A percentile compares a stretch with the other conserved stretches of the same genome.
These are phyloP conservation scores for Tympanopsis confertula DNA, from an alignment of 2,329 filamentous ascomycete species.

Conservation along the genomic window DNA sequence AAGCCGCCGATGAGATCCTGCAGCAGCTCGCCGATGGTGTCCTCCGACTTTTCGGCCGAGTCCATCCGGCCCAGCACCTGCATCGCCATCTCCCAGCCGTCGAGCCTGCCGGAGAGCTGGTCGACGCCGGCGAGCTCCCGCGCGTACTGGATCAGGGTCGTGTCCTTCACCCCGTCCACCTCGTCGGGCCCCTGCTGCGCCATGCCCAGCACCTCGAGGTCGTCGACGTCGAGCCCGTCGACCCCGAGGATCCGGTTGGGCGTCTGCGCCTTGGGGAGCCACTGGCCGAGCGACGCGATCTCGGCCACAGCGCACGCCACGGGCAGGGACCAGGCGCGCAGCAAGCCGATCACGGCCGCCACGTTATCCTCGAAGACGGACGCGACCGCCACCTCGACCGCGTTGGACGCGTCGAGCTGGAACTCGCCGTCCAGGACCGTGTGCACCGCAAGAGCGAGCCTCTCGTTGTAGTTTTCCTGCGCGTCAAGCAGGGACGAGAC, in stretches of 20 bases:
- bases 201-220: slow-evolving; percentile 72
- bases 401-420: slow-evolving; percentile 62
- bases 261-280: slow-evolving; percentile 55
- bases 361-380: slow-evolving; percentile 74
- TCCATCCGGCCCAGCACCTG: slow-evolving; percentile 74
- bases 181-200: slow-evolving; percentile 43
- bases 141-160: slow-evolving; percentile 67
- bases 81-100: slow-evolving; percentile 81
- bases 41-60: slow-evolving; percentile 56
- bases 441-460: slow-evolving; percentile 61
- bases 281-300: slow-evolving; percentile 70
- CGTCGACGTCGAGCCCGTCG: slow-evolving; percentile 66
- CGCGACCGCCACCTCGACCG: slow-evolving; percentile 70
- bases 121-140: slow-evolving; percentile 48
- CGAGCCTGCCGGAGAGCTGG: slow-evolving; percentile 24
- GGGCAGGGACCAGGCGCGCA: slow-evolving; percentile 71
- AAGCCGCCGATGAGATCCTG: slow-evolving; percentile 47
- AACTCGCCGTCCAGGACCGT: slow-evolving; percentile 61
- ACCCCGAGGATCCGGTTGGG: slow-evolving; percentile 28
- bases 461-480: slow-evolving; percentile 61
- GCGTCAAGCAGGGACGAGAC: slow-evolving; percentile 34
- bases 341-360: slow-evolving; percentile 61
- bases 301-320: slow-evolving; percentile 71
- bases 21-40: slow-evolving; percentile 64
- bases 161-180: slow-evolving; percentile 62